These are phyloP conservation scores for Trichosporon coremiiforme DNA, from an alignment of 1,284 basidiomycete genomes.

Conservation along the genomic window DNA sequence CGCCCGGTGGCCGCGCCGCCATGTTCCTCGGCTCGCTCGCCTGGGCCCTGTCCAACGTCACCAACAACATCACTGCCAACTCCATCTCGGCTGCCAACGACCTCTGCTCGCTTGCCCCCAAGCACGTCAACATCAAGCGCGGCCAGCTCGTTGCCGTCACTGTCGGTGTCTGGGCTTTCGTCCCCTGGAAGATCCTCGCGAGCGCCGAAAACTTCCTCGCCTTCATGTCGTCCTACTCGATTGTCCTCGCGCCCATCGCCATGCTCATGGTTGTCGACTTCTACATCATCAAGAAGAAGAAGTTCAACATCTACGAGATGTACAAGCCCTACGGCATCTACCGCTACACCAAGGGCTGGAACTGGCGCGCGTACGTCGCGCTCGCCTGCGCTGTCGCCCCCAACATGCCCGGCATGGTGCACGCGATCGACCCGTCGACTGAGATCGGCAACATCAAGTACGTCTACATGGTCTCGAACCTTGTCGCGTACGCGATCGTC, in stretches of 20 bases:
- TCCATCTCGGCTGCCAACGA: slow-evolving; percentile 76
- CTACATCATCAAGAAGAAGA: slow-evolving; percentile 41
- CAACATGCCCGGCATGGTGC: slow-evolving; percentile 66
- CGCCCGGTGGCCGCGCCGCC: slow-evolving; percentile 62
- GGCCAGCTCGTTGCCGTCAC: slow-evolving; percentile 73
- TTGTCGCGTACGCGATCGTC: slow-evolving; percentile 57
- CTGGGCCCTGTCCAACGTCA: slow-evolving; percentile 69
- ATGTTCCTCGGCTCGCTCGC: slow-evolving; percentile 73
- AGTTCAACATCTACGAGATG: slow-evolving; percentile 46
- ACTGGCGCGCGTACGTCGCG: slow-evolving; percentile 62
- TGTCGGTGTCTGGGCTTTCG: slow-evolving; percentile 66
- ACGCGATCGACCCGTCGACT: slow-evolving; percentile 54
- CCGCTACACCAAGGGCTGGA: slow-evolving; percentile 62
- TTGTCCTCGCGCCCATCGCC: slow-evolving; percentile 50
- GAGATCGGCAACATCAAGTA: slow-evolving; percentile 65
- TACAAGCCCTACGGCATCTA: slow-evolving; percentile 47
- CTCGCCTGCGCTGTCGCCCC: slow-evolving; percentile 70
- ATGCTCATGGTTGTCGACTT: slow-evolving; percentile 47
- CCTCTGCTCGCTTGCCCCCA: slow-evolving; percentile 62
- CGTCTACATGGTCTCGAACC: slow-evolving; percentile 56
- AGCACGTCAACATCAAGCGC: slow-evolving; percentile 72
- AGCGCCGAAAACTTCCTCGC: slow-evolving; percentile 39
- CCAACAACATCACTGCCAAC: slow-evolving; percentile 68
- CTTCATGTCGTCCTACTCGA: slow-evolving; percentile 52
- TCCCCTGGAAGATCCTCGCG: slow-evolving; percentile 50